These are phyloP conservation scores for Orbilia ellipsospora DNA, from an alignment of 2,329 filamentous ascomycete species.

Conservation along the genomic window DNA sequence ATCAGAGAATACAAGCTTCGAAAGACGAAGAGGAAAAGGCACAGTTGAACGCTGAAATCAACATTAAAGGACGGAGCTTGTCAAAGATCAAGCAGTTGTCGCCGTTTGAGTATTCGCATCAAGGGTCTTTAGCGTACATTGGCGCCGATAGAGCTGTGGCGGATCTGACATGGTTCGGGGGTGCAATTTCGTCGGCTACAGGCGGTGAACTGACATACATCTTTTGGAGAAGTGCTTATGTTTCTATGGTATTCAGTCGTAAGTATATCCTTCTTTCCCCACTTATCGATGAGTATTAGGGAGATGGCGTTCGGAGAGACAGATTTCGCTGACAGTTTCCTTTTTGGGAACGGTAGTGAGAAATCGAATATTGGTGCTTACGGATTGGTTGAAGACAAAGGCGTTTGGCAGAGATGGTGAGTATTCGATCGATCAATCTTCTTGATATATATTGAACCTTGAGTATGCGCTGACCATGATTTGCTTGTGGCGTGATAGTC, in stretches of 20 bases:
- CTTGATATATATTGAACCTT: constrained; percentile 34
- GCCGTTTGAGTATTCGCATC: constrained; percentile 98
- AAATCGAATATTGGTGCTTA: constrained; percentile 89
- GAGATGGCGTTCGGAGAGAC: neutral
- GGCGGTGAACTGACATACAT: constrained; percentile 95
- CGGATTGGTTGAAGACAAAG: constrained; percentile 98
- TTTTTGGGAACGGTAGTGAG: constrained; percentile 70
- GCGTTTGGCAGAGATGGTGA: constrained; percentile 84
- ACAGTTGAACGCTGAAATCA: constrained; percentile 78
- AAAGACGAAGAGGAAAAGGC: constrained; percentile 70
- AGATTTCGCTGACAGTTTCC: constrained; percentile 56
- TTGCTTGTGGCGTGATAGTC: constrained; percentile 50
- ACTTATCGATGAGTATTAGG: neutral
- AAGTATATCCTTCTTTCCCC: constrained; percentile 65
- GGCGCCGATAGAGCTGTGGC: constrained; percentile 97
- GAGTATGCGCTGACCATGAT: constrained; percentile 20
- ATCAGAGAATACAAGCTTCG: constrained; percentile 73
- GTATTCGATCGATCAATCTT: constrained; percentile 8
- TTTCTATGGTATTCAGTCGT: constrained; percentile 99
- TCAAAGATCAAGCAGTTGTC: constrained; percentile 92
- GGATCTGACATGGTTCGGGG: constrained; percentile 96
- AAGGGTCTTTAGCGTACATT: constrained; percentile 96
- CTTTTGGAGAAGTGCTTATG: constrained; percentile 97
- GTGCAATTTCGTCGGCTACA: constrained; percentile 80
- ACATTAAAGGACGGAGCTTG: constrained; percentile 84